Base-by-base conservation (phyloP, 1,139 yeast species). In the Sugiyamaella japonica region DNA sequence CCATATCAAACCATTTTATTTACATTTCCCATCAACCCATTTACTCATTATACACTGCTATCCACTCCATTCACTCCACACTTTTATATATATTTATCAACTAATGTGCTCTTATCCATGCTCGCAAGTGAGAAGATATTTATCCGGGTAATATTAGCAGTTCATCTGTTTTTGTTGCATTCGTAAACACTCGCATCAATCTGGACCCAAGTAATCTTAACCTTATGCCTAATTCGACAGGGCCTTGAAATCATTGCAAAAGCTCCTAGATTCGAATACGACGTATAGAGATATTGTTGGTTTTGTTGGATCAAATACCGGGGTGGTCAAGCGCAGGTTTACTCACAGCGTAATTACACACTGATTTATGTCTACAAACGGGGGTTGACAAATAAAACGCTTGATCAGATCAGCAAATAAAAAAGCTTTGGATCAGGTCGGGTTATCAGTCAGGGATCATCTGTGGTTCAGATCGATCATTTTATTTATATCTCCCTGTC, bases 81-180 rank as follows among this genome's bases (percentile, higher is more conserved):
- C 25, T 20, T 20, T 20, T 32, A 32, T 13, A 36, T 8, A 39
- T n/a, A 8, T 39, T 23, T 28, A 39, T 38, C 28, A 4, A 16
- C 17, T 10, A 10, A 17, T 16, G 16, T 16, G 28, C 16, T 20
- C 25, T 20, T 20, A 20, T 20, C 25, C 25, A 20, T 20, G 3
- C 25, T 20, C 25, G 25, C 25, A 20, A 3, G n/a, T n/a, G n/a
- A n/a, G 25, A 8, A 39, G 17, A 39, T 39, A 20, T 20, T 41
- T 41, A 28, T 42, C 46, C 46, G 46, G 46, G 46, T 42, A 42
- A 42, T 41, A 23, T 31, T 13, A 32, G 13, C 46, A 25, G 20
- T 28, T n/a, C n/a, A 42, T 42, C 25, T n/a, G n/a, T n/a, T n/a
- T n/a, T 20, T 20, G 25, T 20, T 20, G 25, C 25, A 20, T 20